Evolutionary conservation across 257 asterid species (phyloP), one percentile per base, ranked within the genome.

Genomic region (Gentiana dahurica): DNA sequence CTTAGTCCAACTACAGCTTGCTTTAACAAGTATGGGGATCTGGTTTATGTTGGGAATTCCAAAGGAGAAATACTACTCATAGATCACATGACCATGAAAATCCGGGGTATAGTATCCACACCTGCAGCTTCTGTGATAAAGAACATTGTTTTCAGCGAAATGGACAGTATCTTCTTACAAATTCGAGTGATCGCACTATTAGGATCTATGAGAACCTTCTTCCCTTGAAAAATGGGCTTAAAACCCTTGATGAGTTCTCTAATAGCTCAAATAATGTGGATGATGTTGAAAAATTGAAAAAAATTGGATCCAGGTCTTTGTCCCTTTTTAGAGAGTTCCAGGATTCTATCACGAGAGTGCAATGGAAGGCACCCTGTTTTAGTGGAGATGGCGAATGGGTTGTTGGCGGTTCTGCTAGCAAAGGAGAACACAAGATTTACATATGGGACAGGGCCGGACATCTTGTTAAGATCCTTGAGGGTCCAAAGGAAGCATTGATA

Each of bases 351-450:
- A 89, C 95, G 61, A 86, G 65, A 76, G 89, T 83, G 75, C 97
- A 85, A 50, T 89, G 97, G 97, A 86, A 89, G 71, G 95, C 88
- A 45, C 97, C 94, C 2, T 85, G 97, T 75, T 86, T 89, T 69
- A 89, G 95, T 77, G 97, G 97, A 61, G 95, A 89, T 65, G 87
- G 94, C 6, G 95, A 89, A 80, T 89, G 97, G 97, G 89, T 89
- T 41, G 71, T 89, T 61, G 95, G 97, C 58, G 95, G 95, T 57
- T 89, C 97, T 66, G 97, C 94, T 62, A 85, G 78, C 78, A 83
- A 83, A 80, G 97, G 97, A 65, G 97, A 89, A 76, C 97, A 89
- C 79, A 89, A 89, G 80, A 86, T 89, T 79, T 89, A 89, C 71
- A 86, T 83, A 64, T 89, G 97, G 97, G 97, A 89, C 71, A 77